These are phyloP conservation scores for Coniella vitis DNA, from an alignment of 2,329 filamentous ascomycete species.

Conservation along the genomic window DNA sequence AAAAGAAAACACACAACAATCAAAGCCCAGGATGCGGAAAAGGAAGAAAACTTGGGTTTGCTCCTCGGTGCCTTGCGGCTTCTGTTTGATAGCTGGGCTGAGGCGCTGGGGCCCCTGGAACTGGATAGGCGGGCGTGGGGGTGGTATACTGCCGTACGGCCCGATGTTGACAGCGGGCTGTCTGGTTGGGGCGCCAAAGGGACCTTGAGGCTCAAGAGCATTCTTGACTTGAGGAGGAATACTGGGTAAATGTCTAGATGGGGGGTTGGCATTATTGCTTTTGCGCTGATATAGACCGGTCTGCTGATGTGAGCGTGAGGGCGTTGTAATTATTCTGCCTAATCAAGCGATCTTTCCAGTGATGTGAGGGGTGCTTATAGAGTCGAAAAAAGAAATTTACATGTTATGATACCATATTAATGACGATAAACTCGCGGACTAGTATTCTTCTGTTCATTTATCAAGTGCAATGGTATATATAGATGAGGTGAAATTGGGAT, in stretches of 20 bases:
- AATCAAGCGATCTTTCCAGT: too few species aligned
- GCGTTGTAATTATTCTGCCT: too few species aligned
- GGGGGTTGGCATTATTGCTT: not conserved
- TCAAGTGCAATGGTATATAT: too few species aligned
- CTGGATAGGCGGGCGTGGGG: slow-evolving; percentile 70
- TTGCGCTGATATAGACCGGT: not conserved
- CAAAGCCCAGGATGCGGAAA: slow-evolving; percentile 49
- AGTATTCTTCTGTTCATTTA: too few species aligned
- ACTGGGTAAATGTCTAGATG: not conserved
- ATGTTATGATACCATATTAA: too few species aligned
- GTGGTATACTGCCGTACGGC: slow-evolving; percentile 74
- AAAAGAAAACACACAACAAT: slow-evolving; percentile 38
- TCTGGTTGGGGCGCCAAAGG: slow-evolving; percentile 83
- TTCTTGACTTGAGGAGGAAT: slow-evolving; percentile 52
- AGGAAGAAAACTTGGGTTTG: slow-evolving; percentile 61
- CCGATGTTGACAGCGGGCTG: slow-evolving; percentile 66
- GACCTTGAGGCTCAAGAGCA: slow-evolving; percentile 56
- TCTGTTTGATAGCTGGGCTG: slow-evolving; percentile 67
- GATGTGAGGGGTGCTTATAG: too few species aligned
- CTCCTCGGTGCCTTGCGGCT: slow-evolving; percentile 66
- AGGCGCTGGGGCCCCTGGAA: slow-evolving; percentile 55
- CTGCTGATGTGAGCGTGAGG: too few species aligned
- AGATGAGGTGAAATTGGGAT: too few species aligned
- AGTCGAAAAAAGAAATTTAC: too few species aligned
- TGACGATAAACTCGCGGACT: too few species aligned